Evolutionary conservation across 164 flowering plant genomes (phyloP).

Genomic region (Echeveria elegans): DNA sequence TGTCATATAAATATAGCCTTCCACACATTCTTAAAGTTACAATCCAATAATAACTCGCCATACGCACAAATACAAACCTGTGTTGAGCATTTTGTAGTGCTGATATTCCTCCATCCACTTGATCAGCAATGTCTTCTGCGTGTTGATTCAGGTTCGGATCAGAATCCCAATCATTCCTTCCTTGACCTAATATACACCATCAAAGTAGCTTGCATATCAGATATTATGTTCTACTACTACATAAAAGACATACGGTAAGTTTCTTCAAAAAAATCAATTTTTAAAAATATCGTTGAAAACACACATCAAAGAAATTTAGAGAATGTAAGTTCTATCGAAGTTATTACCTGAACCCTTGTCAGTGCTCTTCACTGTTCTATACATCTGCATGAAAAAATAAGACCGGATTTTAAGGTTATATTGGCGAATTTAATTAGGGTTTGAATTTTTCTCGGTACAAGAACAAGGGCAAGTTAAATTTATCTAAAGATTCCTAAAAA

Average conservation of each 20-base stretch:
- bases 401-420: neutral
- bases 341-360: conserved; percentile 65
- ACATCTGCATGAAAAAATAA: conserved; percentile 46
- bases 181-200: conserved; percentile 33
- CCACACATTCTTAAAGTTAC: neutral
- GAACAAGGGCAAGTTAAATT: too few species aligned
- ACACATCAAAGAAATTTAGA: too few species aligned
- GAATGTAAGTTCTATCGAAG: neutral
- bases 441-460: too few species aligned
- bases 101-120: conserved; percentile 23
- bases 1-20: neutral
- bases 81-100: conserved; percentile 10
- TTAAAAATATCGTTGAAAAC: neutral
- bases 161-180: conserved; percentile 28
- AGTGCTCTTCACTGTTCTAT: conserved; percentile 72
- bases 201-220: conserved; percentile 27
- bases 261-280: too few species aligned
- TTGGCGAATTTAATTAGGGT: too few species aligned
- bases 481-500: too few species aligned
- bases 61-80: neutral
- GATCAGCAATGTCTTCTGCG: conserved; percentile 25
- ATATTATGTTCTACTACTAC: too few species aligned
- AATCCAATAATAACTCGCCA: neutral
- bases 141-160: conserved; percentile 29
- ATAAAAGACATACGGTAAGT: too few species aligned